Percentiles rank a stretch among this genome's conserved stretches.
Evolutionary conservation across 1,284 basidiomycete species (phyloP).

Genomic region (Filobasidium uniguttulatum): DNA sequence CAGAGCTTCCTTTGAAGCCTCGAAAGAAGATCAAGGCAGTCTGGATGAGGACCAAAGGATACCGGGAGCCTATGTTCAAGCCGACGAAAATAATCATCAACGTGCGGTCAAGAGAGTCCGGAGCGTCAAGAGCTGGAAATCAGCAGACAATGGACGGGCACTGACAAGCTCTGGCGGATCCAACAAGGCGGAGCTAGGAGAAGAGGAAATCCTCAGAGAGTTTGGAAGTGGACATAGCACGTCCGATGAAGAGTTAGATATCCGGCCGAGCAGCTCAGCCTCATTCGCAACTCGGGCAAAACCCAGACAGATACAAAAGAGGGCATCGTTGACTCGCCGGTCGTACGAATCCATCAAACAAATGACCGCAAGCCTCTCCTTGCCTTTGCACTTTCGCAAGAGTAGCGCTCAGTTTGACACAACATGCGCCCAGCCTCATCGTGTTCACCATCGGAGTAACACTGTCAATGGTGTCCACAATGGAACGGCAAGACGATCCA

Average conservation of each 20-base stretch:
- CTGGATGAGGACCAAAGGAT: not conserved
- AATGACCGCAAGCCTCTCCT: not conserved
- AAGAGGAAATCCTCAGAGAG: too few species aligned
- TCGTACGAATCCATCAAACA: not conserved
- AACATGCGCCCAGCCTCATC: too few species aligned
- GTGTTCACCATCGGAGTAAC: too few species aligned
- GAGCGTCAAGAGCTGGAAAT: not conserved
- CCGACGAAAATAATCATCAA: too few species aligned
- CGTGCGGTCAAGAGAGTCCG: not conserved
- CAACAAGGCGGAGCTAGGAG: not conserved
- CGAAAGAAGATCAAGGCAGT: not conserved
- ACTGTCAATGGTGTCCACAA: too few species aligned
- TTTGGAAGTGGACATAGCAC: too few species aligned
- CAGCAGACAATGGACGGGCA: not conserved
- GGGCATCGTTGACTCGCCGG: not conserved
- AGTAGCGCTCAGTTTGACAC: too few species aligned
- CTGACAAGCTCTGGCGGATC: not conserved
- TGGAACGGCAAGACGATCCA: too few species aligned
- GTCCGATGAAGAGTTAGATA: too few species aligned
- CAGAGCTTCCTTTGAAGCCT: not conserved
- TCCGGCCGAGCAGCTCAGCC: too few species aligned
- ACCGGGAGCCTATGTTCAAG: not conserved
- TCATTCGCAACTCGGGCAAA: too few species aligned
- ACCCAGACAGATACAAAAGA: too few species aligned
- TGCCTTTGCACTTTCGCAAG: not conserved